Conservation (phyloP, 495 filamentous ascomycete genomes). For the Sporormia fimetaria region DNA sequence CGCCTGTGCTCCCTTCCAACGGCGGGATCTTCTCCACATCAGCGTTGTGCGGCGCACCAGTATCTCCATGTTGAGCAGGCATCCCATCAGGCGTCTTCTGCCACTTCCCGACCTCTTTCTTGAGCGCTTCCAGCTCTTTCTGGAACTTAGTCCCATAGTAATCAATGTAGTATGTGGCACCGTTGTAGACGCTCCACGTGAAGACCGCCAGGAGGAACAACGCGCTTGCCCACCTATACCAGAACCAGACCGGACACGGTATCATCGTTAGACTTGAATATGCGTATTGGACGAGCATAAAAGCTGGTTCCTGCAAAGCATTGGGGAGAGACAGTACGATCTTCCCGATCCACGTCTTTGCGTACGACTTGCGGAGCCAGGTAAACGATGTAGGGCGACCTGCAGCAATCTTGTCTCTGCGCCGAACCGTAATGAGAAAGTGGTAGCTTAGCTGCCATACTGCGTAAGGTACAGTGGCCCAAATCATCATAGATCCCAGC, state of each 20-base stretch:
- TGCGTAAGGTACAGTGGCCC: constrained; percentile 85
- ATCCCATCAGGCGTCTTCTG: constrained; percentile 38
- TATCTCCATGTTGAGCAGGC: background rate
- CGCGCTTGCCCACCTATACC: constrained; percentile 69
- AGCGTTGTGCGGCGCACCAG: background rate
- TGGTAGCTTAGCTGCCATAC: constrained; percentile 90
- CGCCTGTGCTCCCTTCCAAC: constrained; percentile 15
- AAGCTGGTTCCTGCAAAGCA: constrained; percentile 69
- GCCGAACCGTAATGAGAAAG: constrained; percentile 82
- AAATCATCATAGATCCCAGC: constrained; percentile 74
- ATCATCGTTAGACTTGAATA: constrained; percentile 90
- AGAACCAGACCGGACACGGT: constrained; percentile 92
- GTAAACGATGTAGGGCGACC: constrained; percentile 94
- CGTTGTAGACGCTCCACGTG: constrained; percentile 86
- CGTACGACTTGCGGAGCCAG: constrained; percentile 86
- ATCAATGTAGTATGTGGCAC: constrained; percentile 94
- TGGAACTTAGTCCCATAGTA: constrained; percentile 94
- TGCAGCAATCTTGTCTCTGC: constrained; percentile 87
- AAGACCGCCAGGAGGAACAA: constrained; percentile 69
- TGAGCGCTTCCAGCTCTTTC: constrained; percentile 85
- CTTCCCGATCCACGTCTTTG: constrained; percentile 75
- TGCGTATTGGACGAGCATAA: constrained; percentile 89
- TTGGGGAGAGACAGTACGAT: constrained; percentile 68
- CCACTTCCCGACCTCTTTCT: constrained; percentile 83
- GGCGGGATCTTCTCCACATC: constrained; percentile 17